Conservation (phyloP, 257 asterid genomes). For the Paraleonurus japonicus region DNA sequence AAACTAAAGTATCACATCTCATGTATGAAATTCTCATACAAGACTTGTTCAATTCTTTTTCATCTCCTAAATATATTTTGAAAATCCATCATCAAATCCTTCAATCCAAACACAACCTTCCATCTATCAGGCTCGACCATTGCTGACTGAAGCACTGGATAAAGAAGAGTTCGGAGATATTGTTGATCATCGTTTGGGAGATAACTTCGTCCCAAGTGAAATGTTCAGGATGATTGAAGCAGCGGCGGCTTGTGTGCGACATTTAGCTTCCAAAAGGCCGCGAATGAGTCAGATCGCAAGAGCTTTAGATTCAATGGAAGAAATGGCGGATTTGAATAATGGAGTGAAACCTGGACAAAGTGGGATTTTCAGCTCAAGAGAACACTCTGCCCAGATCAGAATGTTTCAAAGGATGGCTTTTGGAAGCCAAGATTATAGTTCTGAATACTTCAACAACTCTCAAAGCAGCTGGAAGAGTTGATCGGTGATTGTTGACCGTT, state of each 20-base stretch:
- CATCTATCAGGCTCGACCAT: slow-evolving; percentile 71
- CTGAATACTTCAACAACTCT: slow-evolving; percentile 49
- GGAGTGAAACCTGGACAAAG: slow-evolving; percentile 91
- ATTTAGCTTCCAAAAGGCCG: slow-evolving; percentile 77
- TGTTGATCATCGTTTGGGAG: slow-evolving; percentile 56
- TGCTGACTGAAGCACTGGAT: slow-evolving; percentile 68
- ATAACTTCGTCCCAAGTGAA: slow-evolving; percentile 52
- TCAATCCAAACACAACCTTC: not conserved
- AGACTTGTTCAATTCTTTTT: not conserved
- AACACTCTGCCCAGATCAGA: slow-evolving; percentile 85
- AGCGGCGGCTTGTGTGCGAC: slow-evolving; percentile 89
- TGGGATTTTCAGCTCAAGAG: slow-evolving; percentile 66
- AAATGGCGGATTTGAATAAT: slow-evolving; percentile 65
- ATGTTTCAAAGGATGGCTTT: slow-evolving; percentile 90
- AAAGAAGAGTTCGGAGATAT: slow-evolving; percentile 56
- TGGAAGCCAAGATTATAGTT: slow-evolving; percentile 77
- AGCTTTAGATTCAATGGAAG: slow-evolving; percentile 77
- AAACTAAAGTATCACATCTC: too few species aligned
- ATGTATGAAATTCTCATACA: too few species aligned
- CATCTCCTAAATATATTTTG: not conserved
- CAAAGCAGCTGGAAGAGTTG: slow-evolving; percentile 60
- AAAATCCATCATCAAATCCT: not conserved
- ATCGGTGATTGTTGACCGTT: not conserved
- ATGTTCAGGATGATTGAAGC: slow-evolving; percentile 89
- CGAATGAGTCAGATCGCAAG: slow-evolving; percentile 87